These are phyloP conservation scores for Mentha longifolia DNA, from an alignment of 257 asterid genomes.

Conservation along the genomic window DNA sequence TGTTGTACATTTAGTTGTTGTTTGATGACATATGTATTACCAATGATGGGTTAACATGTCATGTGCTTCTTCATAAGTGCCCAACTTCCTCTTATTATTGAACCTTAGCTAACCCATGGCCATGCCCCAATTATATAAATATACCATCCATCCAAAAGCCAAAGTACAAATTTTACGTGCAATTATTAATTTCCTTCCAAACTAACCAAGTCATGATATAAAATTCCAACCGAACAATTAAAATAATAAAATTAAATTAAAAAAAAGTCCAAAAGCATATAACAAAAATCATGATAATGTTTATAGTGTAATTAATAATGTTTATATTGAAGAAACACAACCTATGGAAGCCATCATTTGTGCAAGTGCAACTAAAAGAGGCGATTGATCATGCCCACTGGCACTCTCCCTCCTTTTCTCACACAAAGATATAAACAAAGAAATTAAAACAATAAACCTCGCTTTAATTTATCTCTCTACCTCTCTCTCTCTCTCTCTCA, in stretches of 20 bases:
- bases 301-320: too few relatives aligned
- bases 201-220: background rate
- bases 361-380: conserved; percentile 23
- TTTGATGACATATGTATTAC: conserved; percentile 28
- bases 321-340: background rate
- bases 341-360: conserved; percentile 19
- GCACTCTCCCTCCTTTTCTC: conserved; percentile 16
- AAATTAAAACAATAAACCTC: conserved; percentile 32
- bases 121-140: too few relatives aligned
- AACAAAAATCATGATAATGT: conserved; percentile 21
- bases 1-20: background rate
- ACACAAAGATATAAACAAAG: conserved; percentile 20
- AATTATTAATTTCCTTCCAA: conserved; percentile 55
- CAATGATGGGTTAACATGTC: conserved; percentile 69
- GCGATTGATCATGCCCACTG: conserved; percentile 43
- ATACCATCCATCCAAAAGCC: conserved; percentile 51
- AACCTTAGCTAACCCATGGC: too few relatives aligned
- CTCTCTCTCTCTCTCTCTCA: too few relatives aligned
- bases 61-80: conserved; percentile 44
- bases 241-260: background rate
- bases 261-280: conserved; percentile 23
- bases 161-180: conserved; percentile 54
- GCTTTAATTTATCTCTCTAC: conserved; percentile 27
- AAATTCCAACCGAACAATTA: background rate
- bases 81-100: conserved; percentile 30